phyloP scores from a whole-genome alignment of 2,329 filamentous ascomycete species.

The Diplocarpon rosae region DNA sequence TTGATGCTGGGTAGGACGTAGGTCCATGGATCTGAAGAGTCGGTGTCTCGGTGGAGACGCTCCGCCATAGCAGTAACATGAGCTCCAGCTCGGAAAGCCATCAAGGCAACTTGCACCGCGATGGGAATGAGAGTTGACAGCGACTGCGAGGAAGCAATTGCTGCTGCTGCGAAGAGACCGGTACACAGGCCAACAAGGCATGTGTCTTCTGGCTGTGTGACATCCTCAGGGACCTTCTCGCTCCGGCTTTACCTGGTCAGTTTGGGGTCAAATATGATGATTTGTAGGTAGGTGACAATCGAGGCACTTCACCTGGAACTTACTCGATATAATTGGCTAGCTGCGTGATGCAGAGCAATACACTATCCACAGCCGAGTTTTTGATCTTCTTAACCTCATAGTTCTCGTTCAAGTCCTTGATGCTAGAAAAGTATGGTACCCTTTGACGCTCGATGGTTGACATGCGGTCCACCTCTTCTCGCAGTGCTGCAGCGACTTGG shows the following conservation, averaged over 20 bases:
- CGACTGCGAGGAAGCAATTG: slow-evolving; percentile 51
- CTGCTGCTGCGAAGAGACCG: slow-evolving; percentile 58
- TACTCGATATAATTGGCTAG: slow-evolving; percentile 60
- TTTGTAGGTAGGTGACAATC: not conserved
- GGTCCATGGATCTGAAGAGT: slow-evolving; percentile 52
- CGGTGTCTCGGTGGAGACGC: slow-evolving; percentile 22
- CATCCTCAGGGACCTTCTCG: slow-evolving; percentile 45
- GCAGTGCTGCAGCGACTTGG: slow-evolving; percentile 44
- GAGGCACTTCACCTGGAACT: slow-evolving; percentile 24
- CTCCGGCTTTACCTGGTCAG: slow-evolving; percentile 31
- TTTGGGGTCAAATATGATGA: not conserved
- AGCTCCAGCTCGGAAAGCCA: slow-evolving; percentile 44
- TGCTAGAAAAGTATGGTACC: slow-evolving; percentile 50
- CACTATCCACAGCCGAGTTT: slow-evolving; percentile 52
- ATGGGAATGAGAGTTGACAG: slow-evolving; percentile 50
- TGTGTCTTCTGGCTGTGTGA: slow-evolving; percentile 37
- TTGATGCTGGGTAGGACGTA: slow-evolving; percentile 49
- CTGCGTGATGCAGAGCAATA: slow-evolving; percentile 53
- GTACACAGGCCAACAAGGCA: slow-evolving; percentile 56
- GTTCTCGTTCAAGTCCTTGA: slow-evolving; percentile 53
- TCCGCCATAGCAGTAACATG: slow-evolving; percentile 14
- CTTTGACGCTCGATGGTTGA: slow-evolving; percentile 43
- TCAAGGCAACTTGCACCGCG: slow-evolving; percentile 50
- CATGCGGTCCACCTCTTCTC: slow-evolving; percentile 47
- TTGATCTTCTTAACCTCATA: slow-evolving; percentile 48